Percentiles rank a stretch among this genome's conserved stretches.
phyloP scores from a whole-genome alignment of 305 asterid genomes.

The Fraxinus nigra region DNA sequence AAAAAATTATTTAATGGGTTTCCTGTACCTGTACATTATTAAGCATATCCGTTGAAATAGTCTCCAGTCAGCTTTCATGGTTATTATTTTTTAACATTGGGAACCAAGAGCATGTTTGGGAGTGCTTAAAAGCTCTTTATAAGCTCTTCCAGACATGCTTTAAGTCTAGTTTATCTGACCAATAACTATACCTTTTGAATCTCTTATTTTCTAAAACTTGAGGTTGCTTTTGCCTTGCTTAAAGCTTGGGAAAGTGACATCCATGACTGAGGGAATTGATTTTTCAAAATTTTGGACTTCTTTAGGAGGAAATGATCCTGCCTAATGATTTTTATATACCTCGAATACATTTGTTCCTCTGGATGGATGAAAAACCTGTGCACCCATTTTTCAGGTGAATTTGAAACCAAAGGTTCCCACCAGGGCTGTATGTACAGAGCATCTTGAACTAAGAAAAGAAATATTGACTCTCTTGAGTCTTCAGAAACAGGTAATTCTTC shows the following conservation, averaged over 20 bases:
- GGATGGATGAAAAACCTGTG: slow-evolving; percentile 14
- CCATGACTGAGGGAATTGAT: neutral
- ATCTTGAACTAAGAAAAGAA: slow-evolving; percentile 96
- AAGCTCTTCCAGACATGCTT: neutral
- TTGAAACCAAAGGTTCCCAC: slow-evolving; percentile 98
- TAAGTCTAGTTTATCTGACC: neutral
- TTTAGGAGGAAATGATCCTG: neutral
- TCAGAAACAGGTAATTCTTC: slow-evolving; percentile 73
- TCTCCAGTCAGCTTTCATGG: neutral
- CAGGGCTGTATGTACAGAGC: slow-evolving; percentile 86
- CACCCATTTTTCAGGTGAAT: slow-evolving; percentile 58
- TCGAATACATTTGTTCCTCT: slow-evolving; percentile 3
- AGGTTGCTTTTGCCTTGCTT: neutral
- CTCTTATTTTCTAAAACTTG: neutral
- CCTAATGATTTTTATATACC: neutral
- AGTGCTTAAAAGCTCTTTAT: neutral
- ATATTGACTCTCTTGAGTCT: slow-evolving; percentile 81
- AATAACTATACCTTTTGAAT: neutral
- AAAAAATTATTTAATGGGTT: neutral
- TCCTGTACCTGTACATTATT: neutral
- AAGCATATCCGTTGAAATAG: neutral
- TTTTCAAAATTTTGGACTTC: neutral
- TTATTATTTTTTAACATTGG: neutral
- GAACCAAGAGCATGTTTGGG: neutral
- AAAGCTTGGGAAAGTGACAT: neutral